Evolutionary conservation across 768 basidiomycete species (phyloP), one percentile per base, ranked within the genome.

Genomic region (Leccinum olivaceopallidum): DNA sequence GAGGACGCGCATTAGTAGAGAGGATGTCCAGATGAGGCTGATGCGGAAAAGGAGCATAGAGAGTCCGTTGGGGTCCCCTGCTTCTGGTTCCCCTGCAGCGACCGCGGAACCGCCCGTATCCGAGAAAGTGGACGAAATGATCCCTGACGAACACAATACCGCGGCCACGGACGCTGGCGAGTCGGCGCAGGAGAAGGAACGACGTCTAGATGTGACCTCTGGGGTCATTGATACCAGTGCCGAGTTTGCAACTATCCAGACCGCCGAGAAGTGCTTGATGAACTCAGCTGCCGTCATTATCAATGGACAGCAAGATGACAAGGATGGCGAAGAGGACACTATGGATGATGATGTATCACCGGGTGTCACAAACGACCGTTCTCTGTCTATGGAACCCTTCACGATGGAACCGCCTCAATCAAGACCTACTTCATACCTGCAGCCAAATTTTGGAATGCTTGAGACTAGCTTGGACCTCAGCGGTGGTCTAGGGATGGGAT

Each of bases 11-110:
- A 84, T 87, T 59, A 85, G 75, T 56, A 79, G 80, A 30, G 84
- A 84, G 56, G 81, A 82, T 53, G 79, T 88, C 20, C 79, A 82
- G 60, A 73, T 79, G 56, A 77, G 82, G 37, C 67, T 86, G 55
- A 64, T 80, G 68, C 76, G 74, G 53, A 77, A 79, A 63, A 72
- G 77, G 59, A 82, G 81, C 48, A 67, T 72, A 49, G 78, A 83
- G 52, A 82, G 82, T 62, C 75, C 79, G 7, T 59, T 76, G 61
- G 61, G 67, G 6, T 74, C 63, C 2, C 65, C 64, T 47, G 56
- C 53, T 4, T 60, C 56, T 51, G 53, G 61, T 42, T 66, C 65
- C 7, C 58, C 67, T 4, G 47, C 57, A 22, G 48, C 53, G 8
- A 47, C 58, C 26, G 32, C 49, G 7, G 60, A 58, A 14, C 32